Evolutionary conservation across 1,284 basidiomycete genomes (phyloP).

Genomic region (Pholiota adiposa): DNA sequence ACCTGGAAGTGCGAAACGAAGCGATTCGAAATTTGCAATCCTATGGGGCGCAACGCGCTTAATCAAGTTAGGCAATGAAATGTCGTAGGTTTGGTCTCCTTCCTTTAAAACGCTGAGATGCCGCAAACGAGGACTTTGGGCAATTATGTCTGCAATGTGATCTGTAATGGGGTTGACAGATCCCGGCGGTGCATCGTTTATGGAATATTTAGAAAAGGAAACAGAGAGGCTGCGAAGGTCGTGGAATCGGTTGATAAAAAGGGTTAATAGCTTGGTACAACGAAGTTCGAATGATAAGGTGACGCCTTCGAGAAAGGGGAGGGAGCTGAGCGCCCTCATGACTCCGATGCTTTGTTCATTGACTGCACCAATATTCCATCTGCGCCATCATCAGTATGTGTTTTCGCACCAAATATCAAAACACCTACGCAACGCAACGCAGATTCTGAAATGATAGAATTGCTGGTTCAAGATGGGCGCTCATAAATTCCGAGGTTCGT

Average conservation of each 20-base stretch:
- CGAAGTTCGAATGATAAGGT: not conserved
- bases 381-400: not conserved
- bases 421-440: not conserved
- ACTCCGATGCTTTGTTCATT: not conserved
- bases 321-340: not conserved
- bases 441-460: constrained; percentile 2
- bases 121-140: not conserved
- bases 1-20: too few species aligned
- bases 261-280: too few species aligned
- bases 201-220: not conserved
- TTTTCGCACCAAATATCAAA: not conserved
- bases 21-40: not conserved
- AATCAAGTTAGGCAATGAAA: not conserved
- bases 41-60: not conserved
- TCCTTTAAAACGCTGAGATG: not conserved
- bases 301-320: not conserved
- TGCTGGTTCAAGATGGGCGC: not conserved
- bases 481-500: not conserved
- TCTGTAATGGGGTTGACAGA: not conserved
- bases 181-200: too few species aligned
- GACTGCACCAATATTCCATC: not conserved
- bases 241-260: not conserved
- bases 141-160: not conserved
- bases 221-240: not conserved
- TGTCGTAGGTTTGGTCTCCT: not conserved